These are phyloP conservation scores for Bidens hawaiensis DNA, from an alignment of 140 eudicot species.

Conservation along the genomic window DNA sequence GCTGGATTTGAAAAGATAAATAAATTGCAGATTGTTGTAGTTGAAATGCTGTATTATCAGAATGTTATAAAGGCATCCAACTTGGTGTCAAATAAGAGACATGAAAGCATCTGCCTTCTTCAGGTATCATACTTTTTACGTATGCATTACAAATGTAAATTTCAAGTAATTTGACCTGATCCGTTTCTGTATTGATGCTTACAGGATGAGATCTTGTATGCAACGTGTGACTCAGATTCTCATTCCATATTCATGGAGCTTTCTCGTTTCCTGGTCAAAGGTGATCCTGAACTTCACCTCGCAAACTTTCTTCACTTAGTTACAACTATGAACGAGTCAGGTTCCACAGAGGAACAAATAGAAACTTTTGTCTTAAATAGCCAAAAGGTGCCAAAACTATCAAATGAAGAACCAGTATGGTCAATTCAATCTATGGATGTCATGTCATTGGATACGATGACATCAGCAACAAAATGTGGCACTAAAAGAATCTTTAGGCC, in stretches of 20 bases:
- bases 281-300: slow-evolving; percentile 46
- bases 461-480: not conserved
- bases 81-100: slow-evolving; percentile 47
- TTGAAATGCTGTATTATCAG: slow-evolving; percentile 55
- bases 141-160: too few species aligned
- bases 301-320: slow-evolving; percentile 82
- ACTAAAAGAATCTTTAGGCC: slow-evolving; percentile 17
- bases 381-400: slow-evolving; percentile 63
- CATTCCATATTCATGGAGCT: slow-evolving; percentile 69
- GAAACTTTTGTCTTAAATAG: slow-evolving; percentile 55
- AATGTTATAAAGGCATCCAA: slow-evolving; percentile 46
- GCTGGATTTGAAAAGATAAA: slow-evolving; percentile 42
- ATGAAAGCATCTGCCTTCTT: slow-evolving; percentile 46
- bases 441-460: slow-evolving; percentile 14
- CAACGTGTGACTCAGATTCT: slow-evolving; percentile 46
- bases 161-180: not conserved
- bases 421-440: slow-evolving; percentile 32
- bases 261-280: slow-evolving; percentile 47
- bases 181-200: not conserved
- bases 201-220: slow-evolving; percentile 60
- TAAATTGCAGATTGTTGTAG: slow-evolving; percentile 47
- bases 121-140: slow-evolving; percentile 41
- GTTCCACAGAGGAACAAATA: slow-evolving; percentile 54
- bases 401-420: slow-evolving; percentile 52
- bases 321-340: slow-evolving; percentile 56